Conservation (phyloP, 345 rosid genomes). For the Trapa incisa region DNA sequence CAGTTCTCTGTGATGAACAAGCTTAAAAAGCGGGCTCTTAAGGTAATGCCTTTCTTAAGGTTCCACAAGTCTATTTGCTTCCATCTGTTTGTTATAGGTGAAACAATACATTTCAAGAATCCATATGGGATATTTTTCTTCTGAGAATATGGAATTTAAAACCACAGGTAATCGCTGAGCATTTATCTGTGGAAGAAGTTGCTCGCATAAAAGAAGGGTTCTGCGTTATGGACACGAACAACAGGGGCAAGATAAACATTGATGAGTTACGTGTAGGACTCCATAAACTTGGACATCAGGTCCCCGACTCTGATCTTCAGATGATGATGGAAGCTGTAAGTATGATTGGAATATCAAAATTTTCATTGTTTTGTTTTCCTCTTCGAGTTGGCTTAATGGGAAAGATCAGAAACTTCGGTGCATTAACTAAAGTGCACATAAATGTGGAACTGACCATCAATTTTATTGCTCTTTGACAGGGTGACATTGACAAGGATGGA, state of each 20-base stretch:
- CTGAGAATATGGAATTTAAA: neutral
- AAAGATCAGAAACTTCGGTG: neutral
- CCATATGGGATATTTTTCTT: neutral
- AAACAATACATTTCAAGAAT: neutral
- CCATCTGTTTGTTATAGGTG: neutral
- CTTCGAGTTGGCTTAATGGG: neutral
- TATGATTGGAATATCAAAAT: conserved; percentile 1
- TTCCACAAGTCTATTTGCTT: neutral
- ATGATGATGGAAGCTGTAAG: conserved; percentile 95
- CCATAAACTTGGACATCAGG: conserved; percentile 64
- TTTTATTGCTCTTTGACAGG: conserved; percentile 31
- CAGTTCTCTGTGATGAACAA: conserved; percentile 96
- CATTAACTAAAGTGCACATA: neutral
- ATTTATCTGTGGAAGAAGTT: conserved; percentile 84
- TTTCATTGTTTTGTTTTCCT: conserved; percentile 1
- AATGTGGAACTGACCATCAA: neutral
- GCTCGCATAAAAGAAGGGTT: conserved; percentile 89
- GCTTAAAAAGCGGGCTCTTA: conserved; percentile 97
- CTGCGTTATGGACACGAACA: conserved; percentile 61
- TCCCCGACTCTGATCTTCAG: conserved; percentile 75
- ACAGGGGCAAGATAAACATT: conserved; percentile 72
- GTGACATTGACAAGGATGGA: conserved; percentile 81
- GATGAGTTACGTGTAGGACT: conserved; percentile 74
- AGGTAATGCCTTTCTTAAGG: conserved; percentile 34
- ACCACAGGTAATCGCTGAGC: conserved; percentile 83